These are phyloP conservation scores for Stagonosporopsis rhizophila DNA, from an alignment of 2,329 filamentous ascomycete species.

Conservation along the genomic window DNA sequence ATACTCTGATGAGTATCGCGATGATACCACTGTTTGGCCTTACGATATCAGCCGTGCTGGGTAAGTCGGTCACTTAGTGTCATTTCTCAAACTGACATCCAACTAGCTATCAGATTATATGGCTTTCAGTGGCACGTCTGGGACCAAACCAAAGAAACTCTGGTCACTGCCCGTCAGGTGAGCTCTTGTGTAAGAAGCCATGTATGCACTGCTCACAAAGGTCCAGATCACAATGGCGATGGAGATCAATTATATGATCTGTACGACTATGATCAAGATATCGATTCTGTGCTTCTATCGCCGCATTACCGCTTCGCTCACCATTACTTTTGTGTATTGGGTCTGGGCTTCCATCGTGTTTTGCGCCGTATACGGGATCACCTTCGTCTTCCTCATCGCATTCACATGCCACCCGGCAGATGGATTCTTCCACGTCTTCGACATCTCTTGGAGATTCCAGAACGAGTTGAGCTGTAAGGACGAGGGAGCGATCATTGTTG, in stretches of 20 bases:
- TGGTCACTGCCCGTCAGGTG: constrained; percentile 36
- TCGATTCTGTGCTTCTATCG: constrained; percentile 53
- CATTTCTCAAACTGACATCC: constrained; percentile 13
- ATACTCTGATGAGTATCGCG: constrained; percentile 54
- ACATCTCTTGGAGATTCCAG: constrained; percentile 40
- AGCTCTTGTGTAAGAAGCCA: background rate
- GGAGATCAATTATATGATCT: constrained; percentile 40
- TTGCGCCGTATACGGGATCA: constrained; percentile 49
- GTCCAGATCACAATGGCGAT: constrained; percentile 40
- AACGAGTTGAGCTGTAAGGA: constrained; percentile 47
- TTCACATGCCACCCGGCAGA: constrained; percentile 50
- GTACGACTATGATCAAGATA: constrained; percentile 42
- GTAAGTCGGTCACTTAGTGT: constrained; percentile 19
- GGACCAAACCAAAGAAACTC: constrained; percentile 39
- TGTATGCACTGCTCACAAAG: constrained; percentile 7
- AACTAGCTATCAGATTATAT: constrained; percentile 35
- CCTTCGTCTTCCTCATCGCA: constrained; percentile 46
- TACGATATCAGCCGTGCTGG: constrained; percentile 36
- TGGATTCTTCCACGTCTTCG: constrained; percentile 52
- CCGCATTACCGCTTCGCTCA: constrained; percentile 49
- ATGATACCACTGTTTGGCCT: constrained; percentile 50
- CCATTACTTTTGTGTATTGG: constrained; percentile 46
- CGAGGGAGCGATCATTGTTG: constrained; percentile 49
- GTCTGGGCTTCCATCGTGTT: constrained; percentile 49
- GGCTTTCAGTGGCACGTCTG: constrained; percentile 45